phyloP scores from a whole-genome alignment of 441 rosid genomes.

The Erodium chrysanthum region DNA sequence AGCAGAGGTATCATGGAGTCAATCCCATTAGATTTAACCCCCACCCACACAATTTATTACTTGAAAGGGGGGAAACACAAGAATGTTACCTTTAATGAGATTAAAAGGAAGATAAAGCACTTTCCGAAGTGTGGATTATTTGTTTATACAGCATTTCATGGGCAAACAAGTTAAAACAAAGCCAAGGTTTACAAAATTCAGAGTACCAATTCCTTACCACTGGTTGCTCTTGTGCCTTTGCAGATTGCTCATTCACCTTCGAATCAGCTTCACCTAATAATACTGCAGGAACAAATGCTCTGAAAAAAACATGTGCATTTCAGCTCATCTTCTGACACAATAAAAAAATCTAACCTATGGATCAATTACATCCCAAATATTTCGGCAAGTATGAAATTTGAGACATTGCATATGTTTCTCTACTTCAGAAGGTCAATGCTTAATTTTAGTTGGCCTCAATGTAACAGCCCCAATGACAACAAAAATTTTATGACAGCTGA shows the following conservation, averaged over 20 bases:
- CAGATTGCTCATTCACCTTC: constrained; percentile 66
- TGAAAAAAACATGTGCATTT: constrained; percentile 26
- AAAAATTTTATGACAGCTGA: background rate
- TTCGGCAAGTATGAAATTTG: background rate
- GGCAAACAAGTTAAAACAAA: background rate
- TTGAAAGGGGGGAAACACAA: background rate
- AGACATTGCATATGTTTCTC: background rate
- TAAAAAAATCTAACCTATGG: background rate
- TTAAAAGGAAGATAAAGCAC: constrained; percentile 1
- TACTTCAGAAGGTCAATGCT: background rate
- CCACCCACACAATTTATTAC: background rate
- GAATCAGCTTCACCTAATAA: constrained; percentile 85
- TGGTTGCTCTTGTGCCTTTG: constrained; percentile 59
- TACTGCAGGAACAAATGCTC: constrained; percentile 99
- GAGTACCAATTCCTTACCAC: constrained; percentile 45
- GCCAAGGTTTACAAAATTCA: constrained; percentile 4
- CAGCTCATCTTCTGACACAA: background rate
- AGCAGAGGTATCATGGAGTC: background rate
- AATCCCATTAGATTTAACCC: background rate
- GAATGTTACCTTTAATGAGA: background rate
- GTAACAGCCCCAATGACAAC: background rate
- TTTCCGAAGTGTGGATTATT: background rate
- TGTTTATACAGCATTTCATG: background rate
- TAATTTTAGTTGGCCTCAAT: background rate
- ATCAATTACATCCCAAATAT: background rate